Evolutionary conservation across 2,329 filamentous ascomycete genomes (phyloP), one percentile per base, ranked within the genome.

Genomic region (Xylariaceae sp.): DNA sequence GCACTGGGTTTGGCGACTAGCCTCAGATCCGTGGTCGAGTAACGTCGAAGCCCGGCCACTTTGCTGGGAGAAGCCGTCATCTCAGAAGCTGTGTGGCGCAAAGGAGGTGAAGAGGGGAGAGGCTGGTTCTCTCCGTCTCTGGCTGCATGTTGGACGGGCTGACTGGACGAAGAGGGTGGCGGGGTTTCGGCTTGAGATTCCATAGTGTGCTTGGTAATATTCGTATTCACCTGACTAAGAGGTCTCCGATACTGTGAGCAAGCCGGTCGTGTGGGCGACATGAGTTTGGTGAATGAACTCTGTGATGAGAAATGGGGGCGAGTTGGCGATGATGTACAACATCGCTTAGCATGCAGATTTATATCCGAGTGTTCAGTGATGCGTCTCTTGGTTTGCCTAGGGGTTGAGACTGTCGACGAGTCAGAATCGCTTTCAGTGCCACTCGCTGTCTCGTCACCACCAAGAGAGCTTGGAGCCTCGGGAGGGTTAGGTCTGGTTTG

Each of bases 241-340:
- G 46, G 46, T 11, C 46, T 40, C n/a, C 46, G 37, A 17, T 31
- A 37, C 16, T 27, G n/a, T n/a, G n/a, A n/a, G n/a, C n/a, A n/a
- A n/a, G n/a, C n/a, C n/a, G n/a, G n/a, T n/a, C n/a, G n/a, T n/a
- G n/a, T n/a, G n/a, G n/a, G n/a, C n/a, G n/a, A n/a, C n/a, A n/a
- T n/a, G n/a, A n/a, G n/a, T n/a, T n/a, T n/a, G n/a, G n/a, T n/a
- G n/a, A n/a, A n/a, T n/a, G n/a, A n/a, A n/a, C n/a, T n/a, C n/a
- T n/a, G n/a, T n/a, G n/a, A n/a, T n/a, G n/a, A n/a, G n/a, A n/a
- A n/a, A n/a, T n/a, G n/a, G n/a, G n/a, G n/a, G n/a, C n/a, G n/a
- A 9, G 12, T 3, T n/a, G 26, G 34, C 7, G 35, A 39, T 2
- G 27, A 37, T 11, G 24, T 3, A 11, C 3, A n/a, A 4, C 34